Conservation (phyloP, 306 rosid species). For the Albizia julibrissin region DNA sequence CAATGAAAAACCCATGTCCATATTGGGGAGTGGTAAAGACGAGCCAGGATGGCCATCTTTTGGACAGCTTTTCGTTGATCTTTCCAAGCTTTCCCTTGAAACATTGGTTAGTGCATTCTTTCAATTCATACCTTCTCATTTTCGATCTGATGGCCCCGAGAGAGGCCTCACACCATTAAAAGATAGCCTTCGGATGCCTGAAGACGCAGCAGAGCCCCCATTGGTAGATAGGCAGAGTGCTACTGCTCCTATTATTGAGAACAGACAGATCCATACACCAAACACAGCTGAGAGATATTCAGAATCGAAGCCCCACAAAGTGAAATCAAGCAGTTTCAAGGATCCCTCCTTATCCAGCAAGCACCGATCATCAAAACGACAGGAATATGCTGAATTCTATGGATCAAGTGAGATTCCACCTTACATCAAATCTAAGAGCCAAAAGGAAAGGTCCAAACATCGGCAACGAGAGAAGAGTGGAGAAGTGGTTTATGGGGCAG, state of each 20-base stretch:
- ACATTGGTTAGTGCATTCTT: constrained; percentile 46
- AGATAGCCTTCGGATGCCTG: constrained; percentile 81
- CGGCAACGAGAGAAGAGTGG: constrained; percentile 85
- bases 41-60: constrained; percentile 97
- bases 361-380: constrained; percentile 76
- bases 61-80: constrained; percentile 71
- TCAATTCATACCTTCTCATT: constrained; percentile 60
- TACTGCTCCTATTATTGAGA: constrained; percentile 52
- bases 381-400: constrained; percentile 72
- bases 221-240: constrained; percentile 50
- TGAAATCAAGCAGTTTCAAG: constrained; percentile 76
- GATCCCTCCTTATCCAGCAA: constrained; percentile 79
- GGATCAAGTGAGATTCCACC: constrained; percentile 73
- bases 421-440: constrained; percentile 69
- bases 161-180: constrained; percentile 72
- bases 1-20: constrained; percentile 46
- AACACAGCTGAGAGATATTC: constrained; percentile 57
- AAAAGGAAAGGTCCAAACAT: constrained; percentile 81
- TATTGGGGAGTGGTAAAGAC: constrained; percentile 61
- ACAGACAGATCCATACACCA: constrained; percentile 56
- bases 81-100: constrained; percentile 70
- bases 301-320: constrained; percentile 74
- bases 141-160: constrained; percentile 42
- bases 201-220: constrained; percentile 54
- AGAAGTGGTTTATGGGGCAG: constrained; percentile 54